Evolutionary conservation across 208 protist species (phyloP).

Genomic region (Crithidia mellificae): DNA sequence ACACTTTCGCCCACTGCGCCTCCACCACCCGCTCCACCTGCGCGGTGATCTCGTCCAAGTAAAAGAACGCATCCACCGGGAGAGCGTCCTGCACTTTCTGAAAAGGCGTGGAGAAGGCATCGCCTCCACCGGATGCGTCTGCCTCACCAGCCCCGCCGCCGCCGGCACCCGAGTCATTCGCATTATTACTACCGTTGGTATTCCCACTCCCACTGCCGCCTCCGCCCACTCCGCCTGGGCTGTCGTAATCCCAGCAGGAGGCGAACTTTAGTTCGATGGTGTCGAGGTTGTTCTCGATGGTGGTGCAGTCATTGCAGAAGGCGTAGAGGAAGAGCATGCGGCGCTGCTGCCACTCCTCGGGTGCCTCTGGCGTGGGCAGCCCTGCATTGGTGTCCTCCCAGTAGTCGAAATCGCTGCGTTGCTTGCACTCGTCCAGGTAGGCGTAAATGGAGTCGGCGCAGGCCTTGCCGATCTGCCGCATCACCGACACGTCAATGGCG

Average conservation of each 20-base stretch:
- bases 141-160: background rate
- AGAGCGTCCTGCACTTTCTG: conserved; percentile 69
- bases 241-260: conserved; percentile 67
- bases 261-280: conserved; percentile 86
- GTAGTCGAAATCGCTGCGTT: conserved; percentile 80
- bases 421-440: conserved; percentile 78
- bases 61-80: conserved; percentile 67
- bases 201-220: conserved; percentile 9
- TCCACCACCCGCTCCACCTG: conserved; percentile 83
- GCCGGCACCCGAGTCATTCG: background rate
- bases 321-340: conserved; percentile 84
- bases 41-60: conserved; percentile 82
- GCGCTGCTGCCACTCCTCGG: conserved; percentile 71
- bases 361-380: conserved; percentile 22
- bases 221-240: conserved; percentile 2
- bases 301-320: conserved; percentile 86
- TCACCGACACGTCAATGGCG: conserved; percentile 68
- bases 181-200: background rate
- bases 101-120: conserved; percentile 54
- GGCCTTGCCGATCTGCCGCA: conserved; percentile 75
- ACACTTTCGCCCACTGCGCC: conserved; percentile 72
- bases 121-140: background rate
- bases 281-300: conserved; percentile 87
- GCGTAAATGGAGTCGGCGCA: conserved; percentile 75
- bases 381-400: conserved; percentile 75